A percentile compares a stretch with the other conserved stretches of the same genome.
Conservation (phyloP, 164 flowering plant genomes). For the Saururus chinensis region DNA sequence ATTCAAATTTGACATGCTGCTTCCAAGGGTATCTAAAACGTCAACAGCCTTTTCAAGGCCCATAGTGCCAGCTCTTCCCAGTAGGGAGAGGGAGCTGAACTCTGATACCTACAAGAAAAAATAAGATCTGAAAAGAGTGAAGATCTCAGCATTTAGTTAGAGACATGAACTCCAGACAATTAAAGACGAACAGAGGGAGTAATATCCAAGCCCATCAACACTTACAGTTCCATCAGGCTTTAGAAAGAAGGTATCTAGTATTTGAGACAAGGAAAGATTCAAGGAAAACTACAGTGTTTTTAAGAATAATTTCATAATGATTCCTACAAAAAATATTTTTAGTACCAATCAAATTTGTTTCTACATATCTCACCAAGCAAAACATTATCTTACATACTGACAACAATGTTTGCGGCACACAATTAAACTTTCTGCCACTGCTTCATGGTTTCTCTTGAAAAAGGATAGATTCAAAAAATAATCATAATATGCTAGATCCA, state of each 20-base stretch:
- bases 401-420: too few relatives aligned
- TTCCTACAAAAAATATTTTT: background rate
- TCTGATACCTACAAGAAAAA: slow-evolving; percentile 48
- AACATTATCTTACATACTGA: too few relatives aligned
- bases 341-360: too few relatives aligned
- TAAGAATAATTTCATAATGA: background rate
- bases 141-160: background rate
- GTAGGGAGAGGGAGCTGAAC: slow-evolving; percentile 57
- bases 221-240: background rate
- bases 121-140: background rate
- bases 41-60: slow-evolving; percentile 82
- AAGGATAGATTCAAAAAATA: too few relatives aligned
- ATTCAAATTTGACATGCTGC: slow-evolving; percentile 78
- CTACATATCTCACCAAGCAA: too few relatives aligned
- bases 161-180: background rate
- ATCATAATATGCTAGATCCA: too few relatives aligned
- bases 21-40: slow-evolving; percentile 81
- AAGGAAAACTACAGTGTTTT: too few relatives aligned
- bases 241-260: too few relatives aligned
- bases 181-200: too few relatives aligned
- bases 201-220: background rate
- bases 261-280: too few relatives aligned
- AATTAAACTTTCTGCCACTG: too few relatives aligned
- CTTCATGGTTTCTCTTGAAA: too few relatives aligned
- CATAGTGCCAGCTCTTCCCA: slow-evolving; percentile 74